Evolutionary conservation across 179 eudicot species (phyloP), one percentile per base, ranked within the genome.

Genomic region (Beta macrorhiza): DNA sequence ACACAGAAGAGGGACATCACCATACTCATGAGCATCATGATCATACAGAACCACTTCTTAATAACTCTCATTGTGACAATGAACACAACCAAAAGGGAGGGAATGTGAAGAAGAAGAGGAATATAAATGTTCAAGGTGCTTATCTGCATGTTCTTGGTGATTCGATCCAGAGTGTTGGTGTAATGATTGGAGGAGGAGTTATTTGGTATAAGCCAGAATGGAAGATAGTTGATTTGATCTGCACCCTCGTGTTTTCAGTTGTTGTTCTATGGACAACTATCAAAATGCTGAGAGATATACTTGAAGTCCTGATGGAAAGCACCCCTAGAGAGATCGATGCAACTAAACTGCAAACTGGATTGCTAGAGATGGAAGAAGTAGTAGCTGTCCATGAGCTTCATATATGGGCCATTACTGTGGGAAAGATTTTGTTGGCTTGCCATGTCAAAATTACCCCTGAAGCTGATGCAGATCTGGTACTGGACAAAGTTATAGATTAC

Each of bases 401-500:
- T 82, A 92, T 93, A 61, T 96, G 99, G 99, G 98, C 99, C 15
- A 92, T 94, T 59, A 96, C 99, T 0, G 96, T 96, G 0, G 99
- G 98, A 10, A 95, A 95, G 82, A 88, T 95, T 68, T 77, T 93
- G 45, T 69, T 94, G 76, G 97, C 99, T 83, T 92, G 98, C 88
- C 98, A 95, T 89, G 99, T 92, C 69, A 93, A 85, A 78, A 75
- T 93, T 65, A 85, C 56, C 37, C 95, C 91, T 0, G 95, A 92
- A 45, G 92, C 92, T 15, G 92, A 94, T 82, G 92, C 95, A 16
- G 98, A 92, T 64, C 49, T 86, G 87, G 93, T 92, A 44, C 87
- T 94, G 29, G 93, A 91, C 81, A 93, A 90, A 80, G 98, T 93
- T 63, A 79, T 90, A 10, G 95, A 87, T 5, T 93, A 93, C 80